phyloP scores from a whole-genome alignment of 1,284 basidiomycete genomes.

The Ustilago esculenta region DNA sequence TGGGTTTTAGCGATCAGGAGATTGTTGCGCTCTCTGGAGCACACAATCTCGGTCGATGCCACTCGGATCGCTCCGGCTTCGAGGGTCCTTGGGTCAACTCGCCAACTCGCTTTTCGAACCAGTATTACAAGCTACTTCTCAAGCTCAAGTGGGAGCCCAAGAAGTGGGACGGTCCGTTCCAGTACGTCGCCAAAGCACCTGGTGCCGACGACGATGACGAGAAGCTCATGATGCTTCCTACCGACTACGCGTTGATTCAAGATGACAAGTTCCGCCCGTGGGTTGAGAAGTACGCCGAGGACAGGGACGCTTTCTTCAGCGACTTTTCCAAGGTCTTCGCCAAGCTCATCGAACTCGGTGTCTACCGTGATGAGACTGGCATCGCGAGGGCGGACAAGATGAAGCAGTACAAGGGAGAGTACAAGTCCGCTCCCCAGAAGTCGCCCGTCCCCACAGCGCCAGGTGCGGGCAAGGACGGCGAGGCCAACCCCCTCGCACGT shows the following conservation, averaged over 20 bases:
- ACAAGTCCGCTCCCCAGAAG: constrained; percentile 65
- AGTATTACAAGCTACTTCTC: constrained; percentile 68
- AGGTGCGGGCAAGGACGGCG: constrained; percentile 50
- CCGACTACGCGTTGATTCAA: constrained; percentile 64
- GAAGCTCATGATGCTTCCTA: constrained; percentile 73
- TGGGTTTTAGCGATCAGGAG: constrained; percentile 72
- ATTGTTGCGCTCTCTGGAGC: constrained; percentile 73
- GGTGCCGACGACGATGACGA: constrained; percentile 66
- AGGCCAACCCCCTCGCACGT: constrained; percentile 39
- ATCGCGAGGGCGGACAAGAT: constrained; percentile 61
- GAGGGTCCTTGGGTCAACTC: constrained; percentile 65
- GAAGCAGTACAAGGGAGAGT: constrained; percentile 52
- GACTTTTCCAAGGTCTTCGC: constrained; percentile 70
- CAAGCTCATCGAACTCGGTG: constrained; percentile 67
- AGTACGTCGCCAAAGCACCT: constrained; percentile 63
- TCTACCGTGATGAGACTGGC: constrained; percentile 64
- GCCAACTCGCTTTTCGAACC: constrained; percentile 63
- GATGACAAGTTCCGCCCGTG: constrained; percentile 63
- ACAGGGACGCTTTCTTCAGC: constrained; percentile 71
- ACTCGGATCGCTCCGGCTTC: constrained; percentile 62
- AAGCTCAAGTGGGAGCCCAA: constrained; percentile 69
- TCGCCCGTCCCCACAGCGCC: constrained; percentile 33
- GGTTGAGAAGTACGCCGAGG: constrained; percentile 70
- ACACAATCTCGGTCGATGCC: constrained; percentile 70
- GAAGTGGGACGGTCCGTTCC: constrained; percentile 70